Conservation (phyloP, 495 filamentous ascomycete species). For the Lepidopterella palustris region DNA sequence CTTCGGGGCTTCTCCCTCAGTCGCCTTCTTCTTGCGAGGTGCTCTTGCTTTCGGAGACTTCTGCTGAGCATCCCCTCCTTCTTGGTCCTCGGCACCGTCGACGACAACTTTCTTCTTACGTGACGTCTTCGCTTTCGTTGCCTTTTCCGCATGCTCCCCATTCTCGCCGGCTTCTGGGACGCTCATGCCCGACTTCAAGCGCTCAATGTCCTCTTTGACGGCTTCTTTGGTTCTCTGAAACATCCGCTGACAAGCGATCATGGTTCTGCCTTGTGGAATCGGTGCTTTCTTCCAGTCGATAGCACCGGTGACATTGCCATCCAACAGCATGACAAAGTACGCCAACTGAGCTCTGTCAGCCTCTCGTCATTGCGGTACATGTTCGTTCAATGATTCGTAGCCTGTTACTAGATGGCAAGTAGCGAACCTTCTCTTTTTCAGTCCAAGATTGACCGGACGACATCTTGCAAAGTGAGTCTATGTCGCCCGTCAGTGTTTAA, state of each 20-base stretch:
- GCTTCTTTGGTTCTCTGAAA: background rate
- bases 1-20: background rate
- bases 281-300: background rate
- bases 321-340: background rate
- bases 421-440: background rate
- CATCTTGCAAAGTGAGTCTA: background rate
- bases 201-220: background rate
- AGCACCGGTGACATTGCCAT: background rate
- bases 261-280: background rate
- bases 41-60: background rate
- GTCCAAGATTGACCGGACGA: background rate
- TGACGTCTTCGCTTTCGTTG: background rate
- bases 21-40: background rate
- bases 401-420: background rate
- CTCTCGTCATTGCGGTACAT: background rate
- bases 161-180: background rate
- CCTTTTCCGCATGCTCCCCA: background rate
- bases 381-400: background rate
- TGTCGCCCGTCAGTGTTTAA: background rate
- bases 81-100: background rate
- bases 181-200: background rate
- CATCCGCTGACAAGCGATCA: background rate
- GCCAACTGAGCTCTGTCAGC: background rate
- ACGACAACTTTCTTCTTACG: background rate
- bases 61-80: background rate